Conservation (phyloP, 75 land plant species). For the Sequoiadendron giganteum region DNA sequence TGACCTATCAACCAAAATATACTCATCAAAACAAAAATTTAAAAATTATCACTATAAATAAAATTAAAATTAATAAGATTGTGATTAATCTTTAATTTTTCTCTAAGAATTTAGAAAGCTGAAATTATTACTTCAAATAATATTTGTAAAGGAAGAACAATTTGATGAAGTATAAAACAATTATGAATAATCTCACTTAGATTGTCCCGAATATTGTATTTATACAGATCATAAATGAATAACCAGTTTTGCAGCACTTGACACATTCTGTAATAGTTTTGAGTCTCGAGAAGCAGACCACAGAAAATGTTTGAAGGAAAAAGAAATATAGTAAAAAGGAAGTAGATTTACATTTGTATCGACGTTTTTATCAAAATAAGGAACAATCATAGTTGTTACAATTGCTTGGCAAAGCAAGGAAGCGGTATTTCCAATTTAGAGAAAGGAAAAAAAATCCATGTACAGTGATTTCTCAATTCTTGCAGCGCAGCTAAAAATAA, state of each 20-base stretch:
- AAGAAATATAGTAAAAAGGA: too few relatives aligned
- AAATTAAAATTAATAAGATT: too few relatives aligned
- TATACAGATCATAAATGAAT: background rate
- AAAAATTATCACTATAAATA: too few relatives aligned
- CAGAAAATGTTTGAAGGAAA: background rate
- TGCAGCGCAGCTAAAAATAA: slow-evolving; percentile 1
- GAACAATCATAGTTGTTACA: too few relatives aligned
- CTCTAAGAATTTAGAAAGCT: background rate
- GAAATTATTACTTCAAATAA: too few relatives aligned
- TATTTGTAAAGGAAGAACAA: too few relatives aligned
- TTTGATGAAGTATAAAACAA: too few relatives aligned
- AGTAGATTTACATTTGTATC: too few relatives aligned
- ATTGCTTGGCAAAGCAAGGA: background rate
- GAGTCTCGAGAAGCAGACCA: background rate
- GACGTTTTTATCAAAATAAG: too few relatives aligned
- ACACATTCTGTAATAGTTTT: background rate
- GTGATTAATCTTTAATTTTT: too few relatives aligned
- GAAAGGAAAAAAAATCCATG: background rate
- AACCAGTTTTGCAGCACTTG: background rate
- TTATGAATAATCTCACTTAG: background rate
- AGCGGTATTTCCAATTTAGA: background rate
- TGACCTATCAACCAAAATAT: too few relatives aligned
- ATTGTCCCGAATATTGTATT: background rate
- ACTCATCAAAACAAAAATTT: too few relatives aligned
- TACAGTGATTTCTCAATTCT: background rate